Evolutionary conservation across 2,329 filamentous ascomycete species (phyloP).

Genomic region (Ceratocystis ficicola): DNA sequence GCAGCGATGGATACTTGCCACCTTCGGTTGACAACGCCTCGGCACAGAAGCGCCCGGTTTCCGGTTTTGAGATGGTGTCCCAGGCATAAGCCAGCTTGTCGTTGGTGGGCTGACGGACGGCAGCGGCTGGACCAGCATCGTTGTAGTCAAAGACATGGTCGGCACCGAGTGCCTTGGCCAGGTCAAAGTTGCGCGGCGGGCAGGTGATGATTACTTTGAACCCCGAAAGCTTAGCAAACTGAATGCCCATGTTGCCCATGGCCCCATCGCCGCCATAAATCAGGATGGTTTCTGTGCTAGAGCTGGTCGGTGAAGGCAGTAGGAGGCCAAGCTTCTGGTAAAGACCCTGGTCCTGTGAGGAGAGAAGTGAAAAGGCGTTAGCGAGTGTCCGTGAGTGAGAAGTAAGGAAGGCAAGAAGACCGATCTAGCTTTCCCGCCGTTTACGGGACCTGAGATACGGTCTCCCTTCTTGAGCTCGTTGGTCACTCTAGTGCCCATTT

Average conservation of each 20-base stretch:
- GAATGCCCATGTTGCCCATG: constrained; percentile 39
- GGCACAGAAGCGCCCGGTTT: constrained; percentile 27
- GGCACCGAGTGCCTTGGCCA: constrained; percentile 35
- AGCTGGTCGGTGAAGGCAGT: constrained; percentile 34
- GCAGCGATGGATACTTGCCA: constrained; percentile 33
- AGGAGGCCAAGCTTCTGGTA: constrained; percentile 37
- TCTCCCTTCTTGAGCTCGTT: constrained; percentile 38
- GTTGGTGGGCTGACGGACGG: constrained; percentile 26
- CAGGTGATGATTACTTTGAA: constrained; percentile 31
- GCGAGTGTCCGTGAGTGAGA: constrained; percentile 24
- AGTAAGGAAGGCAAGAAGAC: not conserved
- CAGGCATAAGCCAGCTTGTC: constrained; percentile 26
- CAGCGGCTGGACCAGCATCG: constrained; percentile 24
- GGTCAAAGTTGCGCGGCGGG: constrained; percentile 32
- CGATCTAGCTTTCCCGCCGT: constrained; percentile 28
- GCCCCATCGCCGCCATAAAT: constrained; percentile 40
- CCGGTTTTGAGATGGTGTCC: constrained; percentile 24
- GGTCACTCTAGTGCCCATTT: constrained; percentile 35
- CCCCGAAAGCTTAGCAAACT: constrained; percentile 31
- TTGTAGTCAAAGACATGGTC: constrained; percentile 38
- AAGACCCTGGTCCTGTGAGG: constrained; percentile 35
- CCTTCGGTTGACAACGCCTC: constrained; percentile 26
- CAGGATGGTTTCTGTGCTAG: constrained; percentile 28
- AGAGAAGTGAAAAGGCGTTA: constrained; percentile 22
- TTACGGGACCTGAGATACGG: constrained; percentile 33